Base-by-base conservation (phyloP, 345 rosid genomes). In the Adansonia digitata region DNA sequence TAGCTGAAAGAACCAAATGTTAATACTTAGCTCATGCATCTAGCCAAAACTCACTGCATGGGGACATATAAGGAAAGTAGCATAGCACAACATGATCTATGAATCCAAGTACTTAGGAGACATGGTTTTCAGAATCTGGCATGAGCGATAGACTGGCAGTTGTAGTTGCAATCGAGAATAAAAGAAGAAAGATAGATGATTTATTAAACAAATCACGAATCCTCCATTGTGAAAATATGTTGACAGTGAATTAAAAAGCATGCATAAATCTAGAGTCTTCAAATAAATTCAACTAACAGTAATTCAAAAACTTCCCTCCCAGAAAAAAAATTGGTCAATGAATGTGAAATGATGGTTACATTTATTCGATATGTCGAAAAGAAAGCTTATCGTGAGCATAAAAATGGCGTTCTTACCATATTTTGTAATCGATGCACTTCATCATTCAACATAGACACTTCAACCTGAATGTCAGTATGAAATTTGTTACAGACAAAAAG, bases 401-500 rank as follows among this genome's bases (percentile, higher is more conserved):
- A 4, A 27, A 27, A 46, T 27, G 72, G 26, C 49, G 59, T 29
- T 29, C 60, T 69, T 49, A 69, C 73, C 73, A n/a, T 49, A 69
- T 69, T 31, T 49, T 69, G 59, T 49, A 69, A 49, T 49, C n/a
- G 27, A 11, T 4, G 73, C 45, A 69, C 45, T 69, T 69, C 73
- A 49, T 69, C 73, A 31, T 7, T 49, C 35, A 69, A 49, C 73
- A 31, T 69, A 60, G 73, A 49, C 59, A 69, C 43, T 69, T 69
- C 73, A 69, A 10, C 43, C 73, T 69, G 60, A 18, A 5, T 7
- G 9, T 49, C 43, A 49, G 45, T 11, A 49, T 10, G 24, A 51
- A 49, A 49, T 29, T n/a, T 18, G 18, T 31, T 69, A 49, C 8
- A 11, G 15, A 34, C 5, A n/a, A 34, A 65, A 69, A 31, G 5